Evolutionary conservation across 441 rosid genomes (phyloP).

Genomic region (Mallotus repandus): DNA sequence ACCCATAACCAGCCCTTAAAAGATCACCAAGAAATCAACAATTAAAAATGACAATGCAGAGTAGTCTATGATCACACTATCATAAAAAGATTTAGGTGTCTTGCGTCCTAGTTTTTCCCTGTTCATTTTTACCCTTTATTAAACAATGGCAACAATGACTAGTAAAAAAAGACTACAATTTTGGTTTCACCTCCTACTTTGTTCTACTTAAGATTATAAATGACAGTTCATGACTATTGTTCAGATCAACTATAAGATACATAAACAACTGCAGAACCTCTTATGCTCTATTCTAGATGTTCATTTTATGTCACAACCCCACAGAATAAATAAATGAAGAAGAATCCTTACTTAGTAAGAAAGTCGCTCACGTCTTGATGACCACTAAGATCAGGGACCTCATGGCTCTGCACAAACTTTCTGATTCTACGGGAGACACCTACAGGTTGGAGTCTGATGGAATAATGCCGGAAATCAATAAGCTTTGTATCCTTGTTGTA

Average conservation of each 20-base stretch:
- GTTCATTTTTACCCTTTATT: neutral
- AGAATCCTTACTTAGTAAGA: conserved; percentile 66
- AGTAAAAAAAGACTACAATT: neutral
- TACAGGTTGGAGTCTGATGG: conserved; percentile 86
- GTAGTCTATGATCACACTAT: neutral
- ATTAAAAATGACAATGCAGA: neutral
- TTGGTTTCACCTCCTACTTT: neutral
- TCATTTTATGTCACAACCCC: neutral
- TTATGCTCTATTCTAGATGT: neutral
- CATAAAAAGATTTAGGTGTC: neutral
- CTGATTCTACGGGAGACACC: conserved; percentile 89
- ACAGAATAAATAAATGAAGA: neutral
- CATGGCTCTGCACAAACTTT: conserved; percentile 85
- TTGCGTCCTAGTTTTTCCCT: neutral
- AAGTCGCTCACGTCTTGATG: conserved; percentile 91
- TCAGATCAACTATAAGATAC: neutral
- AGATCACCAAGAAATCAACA: conserved; percentile 17
- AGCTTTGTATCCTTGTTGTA: conserved; percentile 86
- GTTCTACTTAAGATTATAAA: neutral
- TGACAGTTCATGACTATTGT: neutral
- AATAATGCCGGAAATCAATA: conserved; percentile 85
- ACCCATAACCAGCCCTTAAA: conserved; percentile 69
- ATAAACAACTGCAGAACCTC: neutral
- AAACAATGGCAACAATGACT: neutral
- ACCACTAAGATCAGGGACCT: conserved; percentile 89